phyloP scores from a whole-genome alignment of 73 alveolate genomes.

The Blepharisma stoltei region DNA sequence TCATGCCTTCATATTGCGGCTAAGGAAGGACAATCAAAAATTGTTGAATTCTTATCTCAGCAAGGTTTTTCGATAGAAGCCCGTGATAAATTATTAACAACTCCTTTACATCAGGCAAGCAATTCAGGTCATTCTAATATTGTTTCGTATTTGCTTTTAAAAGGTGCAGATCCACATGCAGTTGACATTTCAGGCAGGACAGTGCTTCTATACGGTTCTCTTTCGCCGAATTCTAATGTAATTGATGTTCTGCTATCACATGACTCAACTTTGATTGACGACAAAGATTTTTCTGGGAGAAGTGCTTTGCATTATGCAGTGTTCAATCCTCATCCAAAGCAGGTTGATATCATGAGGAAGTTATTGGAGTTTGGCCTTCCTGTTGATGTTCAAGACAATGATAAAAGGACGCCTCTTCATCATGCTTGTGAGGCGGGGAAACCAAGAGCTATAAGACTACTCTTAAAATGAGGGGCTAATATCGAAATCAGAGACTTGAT shows the following conservation, averaged over 20 bases:
- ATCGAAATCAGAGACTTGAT: constrained; percentile 39
- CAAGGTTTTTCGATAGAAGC: constrained; percentile 61
- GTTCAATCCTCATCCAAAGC: constrained; percentile 42
- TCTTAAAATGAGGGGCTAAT: constrained; percentile 55
- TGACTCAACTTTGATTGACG: constrained; percentile 33
- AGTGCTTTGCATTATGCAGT: constrained; percentile 87
- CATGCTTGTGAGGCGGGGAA: constrained; percentile 63
- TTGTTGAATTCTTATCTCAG: constrained; percentile 56
- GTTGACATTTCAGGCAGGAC: constrained; percentile 18
- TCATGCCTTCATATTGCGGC: constrained; percentile 85
- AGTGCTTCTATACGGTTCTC: neutral
- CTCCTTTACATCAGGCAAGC: constrained; percentile 90
- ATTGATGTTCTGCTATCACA: neutral
- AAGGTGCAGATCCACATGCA: constrained; percentile 65
- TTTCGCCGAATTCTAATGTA: neutral
- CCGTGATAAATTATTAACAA: constrained; percentile 82
- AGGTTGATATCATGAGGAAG: constrained; percentile 46
- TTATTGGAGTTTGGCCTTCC: constrained; percentile 48
- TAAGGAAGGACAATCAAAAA: constrained; percentile 64
- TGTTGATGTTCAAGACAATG: constrained; percentile 55
- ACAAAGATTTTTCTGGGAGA: constrained; percentile 62
- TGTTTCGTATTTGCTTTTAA: constrained; percentile 62
- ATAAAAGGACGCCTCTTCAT: constrained; percentile 56
- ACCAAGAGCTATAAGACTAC: constrained; percentile 47
- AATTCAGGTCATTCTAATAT: constrained; percentile 72